A percentile compares a stretch with the other conserved stretches of the same genome.
phyloP scores from a whole-genome alignment of 73 alveolate genomes.

The Tetrahymena elliotti region DNA sequence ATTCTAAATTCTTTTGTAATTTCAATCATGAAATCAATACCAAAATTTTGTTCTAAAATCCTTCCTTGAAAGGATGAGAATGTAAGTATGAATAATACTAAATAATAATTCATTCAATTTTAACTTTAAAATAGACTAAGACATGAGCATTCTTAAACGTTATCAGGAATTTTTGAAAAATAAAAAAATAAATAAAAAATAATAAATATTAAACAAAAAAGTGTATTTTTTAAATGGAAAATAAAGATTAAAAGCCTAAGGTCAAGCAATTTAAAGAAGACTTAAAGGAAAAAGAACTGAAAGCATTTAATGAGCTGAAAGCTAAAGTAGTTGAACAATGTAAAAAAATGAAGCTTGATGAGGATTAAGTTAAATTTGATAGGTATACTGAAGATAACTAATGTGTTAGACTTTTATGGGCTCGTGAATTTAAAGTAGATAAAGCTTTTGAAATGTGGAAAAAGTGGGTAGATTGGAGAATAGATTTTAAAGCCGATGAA shows the following conservation, averaged over 20 bases:
- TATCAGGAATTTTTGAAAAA: not conserved
- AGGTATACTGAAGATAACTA: not conserved
- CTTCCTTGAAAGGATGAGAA: too few relatives aligned
- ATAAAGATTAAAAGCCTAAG: not conserved
- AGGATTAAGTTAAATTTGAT: not conserved
- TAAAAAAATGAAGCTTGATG: not conserved
- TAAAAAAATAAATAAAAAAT: not conserved
- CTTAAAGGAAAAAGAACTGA: not conserved
- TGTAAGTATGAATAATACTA: too few relatives aligned
- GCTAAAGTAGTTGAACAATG: not conserved
- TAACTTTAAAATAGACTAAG: not conserved
- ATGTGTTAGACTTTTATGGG: not conserved
- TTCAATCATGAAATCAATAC: too few relatives aligned
- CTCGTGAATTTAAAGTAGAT: not conserved
- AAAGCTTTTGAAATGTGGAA: slow-evolving; percentile 1
- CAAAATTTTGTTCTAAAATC: too few relatives aligned
- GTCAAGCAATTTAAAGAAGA: not conserved
- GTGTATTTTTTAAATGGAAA: not conserved
- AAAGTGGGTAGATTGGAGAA: slow-evolving; percentile 1
- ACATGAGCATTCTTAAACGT: not conserved
- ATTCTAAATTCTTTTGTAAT: too few relatives aligned
- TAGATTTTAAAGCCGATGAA: not conserved
- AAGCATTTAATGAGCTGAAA: not conserved
- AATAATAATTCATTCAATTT: too few relatives aligned
- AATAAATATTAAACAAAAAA: not conserved